Evolutionary conservation across 2,329 filamentous ascomycete species (phyloP).

Genomic region (Zalaria obscura): DNA sequence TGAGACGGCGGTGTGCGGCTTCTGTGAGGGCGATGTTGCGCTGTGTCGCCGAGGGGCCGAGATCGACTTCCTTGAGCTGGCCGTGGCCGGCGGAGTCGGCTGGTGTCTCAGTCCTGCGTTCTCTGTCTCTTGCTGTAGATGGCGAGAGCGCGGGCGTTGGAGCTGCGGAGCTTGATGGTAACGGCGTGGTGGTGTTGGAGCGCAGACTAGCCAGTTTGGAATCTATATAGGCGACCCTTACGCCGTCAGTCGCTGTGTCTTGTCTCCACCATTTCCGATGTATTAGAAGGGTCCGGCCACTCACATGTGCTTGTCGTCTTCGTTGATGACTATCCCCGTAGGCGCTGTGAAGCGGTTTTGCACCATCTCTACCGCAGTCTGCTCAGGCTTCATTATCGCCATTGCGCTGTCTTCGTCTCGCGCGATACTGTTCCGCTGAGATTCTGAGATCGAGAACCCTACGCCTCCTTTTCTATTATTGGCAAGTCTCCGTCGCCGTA

Average conservation of each 20-base stretch:
- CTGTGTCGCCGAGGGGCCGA: background rate
- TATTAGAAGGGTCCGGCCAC: slow-evolving; percentile 19
- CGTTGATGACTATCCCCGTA: slow-evolving; percentile 51
- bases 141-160: background rate
- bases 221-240: slow-evolving; percentile 77
- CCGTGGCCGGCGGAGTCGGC: background rate
- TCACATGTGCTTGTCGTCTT: slow-evolving; percentile 66
- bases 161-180: background rate
- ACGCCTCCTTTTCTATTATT: slow-evolving; percentile 40
- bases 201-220: slow-evolving; percentile 52
- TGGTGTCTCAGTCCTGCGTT: background rate
- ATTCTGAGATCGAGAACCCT: slow-evolving; percentile 34
- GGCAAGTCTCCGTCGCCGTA: slow-evolving; percentile 35
- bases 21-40: background rate
- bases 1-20: background rate
- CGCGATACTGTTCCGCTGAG: slow-evolving; percentile 2
- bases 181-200: slow-evolving; percentile 6
- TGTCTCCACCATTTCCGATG: background rate
- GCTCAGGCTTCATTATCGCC: slow-evolving; percentile 16
- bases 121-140: background rate
- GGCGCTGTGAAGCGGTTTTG: slow-evolving; percentile 54
- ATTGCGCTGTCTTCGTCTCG: slow-evolving; percentile 12
- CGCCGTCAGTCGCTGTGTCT: slow-evolving; percentile 44
- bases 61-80: slow-evolving; percentile 2
- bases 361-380: slow-evolving; percentile 25